A percentile compares a stretch with the other conserved stretches of the same genome.
phyloP scores from a whole-genome alignment of 208 protist genomes.

The Wallacemonas sp. region DNA sequence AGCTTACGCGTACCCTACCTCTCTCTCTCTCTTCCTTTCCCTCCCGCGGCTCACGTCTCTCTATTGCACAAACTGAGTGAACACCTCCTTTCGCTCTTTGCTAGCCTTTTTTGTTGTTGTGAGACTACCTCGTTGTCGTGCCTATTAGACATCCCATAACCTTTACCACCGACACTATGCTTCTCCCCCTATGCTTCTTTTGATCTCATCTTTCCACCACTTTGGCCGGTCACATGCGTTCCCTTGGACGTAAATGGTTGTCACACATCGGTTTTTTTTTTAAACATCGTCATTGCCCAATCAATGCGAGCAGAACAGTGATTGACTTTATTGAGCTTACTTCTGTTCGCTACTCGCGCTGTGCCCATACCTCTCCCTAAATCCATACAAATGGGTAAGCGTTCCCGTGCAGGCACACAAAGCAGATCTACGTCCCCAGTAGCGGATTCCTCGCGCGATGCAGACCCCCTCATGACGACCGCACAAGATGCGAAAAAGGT shows the following conservation, averaged over 20 bases:
- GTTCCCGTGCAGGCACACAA: not conserved
- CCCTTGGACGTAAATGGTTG: too few species aligned
- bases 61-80: too few species aligned
- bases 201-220: not conserved
- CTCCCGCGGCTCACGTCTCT: not conserved
- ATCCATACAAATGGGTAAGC: not conserved
- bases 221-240: too few species aligned
- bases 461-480: too few species aligned
- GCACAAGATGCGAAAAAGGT: not conserved
- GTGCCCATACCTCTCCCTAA: not conserved
- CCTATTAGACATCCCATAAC: too few species aligned
- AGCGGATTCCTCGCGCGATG: too few species aligned
- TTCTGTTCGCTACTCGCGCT: too few species aligned
- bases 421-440: not conserved
- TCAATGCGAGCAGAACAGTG: not conserved
- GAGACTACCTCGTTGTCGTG: too few species aligned
- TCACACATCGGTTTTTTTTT: too few species aligned
- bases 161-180: not conserved
- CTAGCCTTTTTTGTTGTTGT: too few species aligned
- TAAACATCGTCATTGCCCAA: not conserved
- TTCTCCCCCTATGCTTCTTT: not conserved
- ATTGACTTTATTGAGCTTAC: too few species aligned
- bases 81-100: not conserved
- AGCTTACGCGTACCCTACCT: too few species aligned
- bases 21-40: not conserved